phyloP scores from a whole-genome alignment of 768 basidiomycete species.

The Ramaria sp. region DNA sequence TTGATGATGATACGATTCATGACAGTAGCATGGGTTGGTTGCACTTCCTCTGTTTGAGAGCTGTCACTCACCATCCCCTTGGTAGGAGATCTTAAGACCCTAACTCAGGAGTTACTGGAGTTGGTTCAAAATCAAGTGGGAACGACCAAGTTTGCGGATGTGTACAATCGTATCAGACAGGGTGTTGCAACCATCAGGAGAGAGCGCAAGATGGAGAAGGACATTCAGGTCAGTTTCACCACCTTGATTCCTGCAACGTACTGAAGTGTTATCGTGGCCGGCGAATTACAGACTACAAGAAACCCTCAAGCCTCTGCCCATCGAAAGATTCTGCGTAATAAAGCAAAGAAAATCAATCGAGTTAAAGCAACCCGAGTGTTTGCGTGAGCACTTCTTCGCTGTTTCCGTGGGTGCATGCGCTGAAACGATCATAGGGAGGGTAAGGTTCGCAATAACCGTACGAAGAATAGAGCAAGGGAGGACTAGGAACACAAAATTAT shows the following conservation, averaged over 20 bases:
- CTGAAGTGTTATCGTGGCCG: background rate
- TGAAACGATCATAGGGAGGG: background rate
- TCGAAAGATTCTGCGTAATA: constrained; percentile 60
- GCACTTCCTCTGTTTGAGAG: background rate
- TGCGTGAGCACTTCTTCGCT: constrained; percentile 36
- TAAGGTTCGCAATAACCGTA: background rate
- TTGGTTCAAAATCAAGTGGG: constrained; percentile 84
- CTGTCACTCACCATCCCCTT: background rate
- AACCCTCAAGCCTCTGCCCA: constrained; percentile 72
- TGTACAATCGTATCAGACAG: constrained; percentile 76
- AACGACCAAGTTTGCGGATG: constrained; percentile 66
- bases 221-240: constrained; percentile 31
- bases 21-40: constrained; percentile 69
- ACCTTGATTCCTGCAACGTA: background rate
- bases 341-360: constrained; percentile 73
- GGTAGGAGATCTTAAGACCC: constrained; percentile 72
- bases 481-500: background rate
- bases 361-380: constrained; percentile 62
- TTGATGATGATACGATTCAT: constrained; percentile 76
- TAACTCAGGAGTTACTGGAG: constrained; percentile 77
- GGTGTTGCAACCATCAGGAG: constrained; percentile 52
- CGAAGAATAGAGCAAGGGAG: background rate
- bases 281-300: constrained; percentile 36
- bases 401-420: background rate
- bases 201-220: constrained; percentile 56